Conservation (phyloP, 176 grass and related monocot genomes). For the Eremochloa ophiuroides region DNA sequence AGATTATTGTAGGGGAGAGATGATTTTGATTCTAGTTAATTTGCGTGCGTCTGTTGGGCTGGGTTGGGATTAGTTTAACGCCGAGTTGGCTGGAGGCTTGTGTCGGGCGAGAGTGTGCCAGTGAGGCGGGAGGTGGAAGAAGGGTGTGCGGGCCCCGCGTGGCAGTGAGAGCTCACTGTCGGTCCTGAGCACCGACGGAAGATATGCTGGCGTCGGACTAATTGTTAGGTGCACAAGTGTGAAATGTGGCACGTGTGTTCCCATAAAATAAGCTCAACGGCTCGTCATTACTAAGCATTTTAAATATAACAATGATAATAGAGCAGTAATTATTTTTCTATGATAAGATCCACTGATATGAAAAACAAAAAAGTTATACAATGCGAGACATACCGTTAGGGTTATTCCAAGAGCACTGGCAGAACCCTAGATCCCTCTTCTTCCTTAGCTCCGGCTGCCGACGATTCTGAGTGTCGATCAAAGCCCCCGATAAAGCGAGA, state of each 20-base stretch:
- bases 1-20: background rate
- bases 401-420: too few species aligned
- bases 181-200: constrained; percentile 16
- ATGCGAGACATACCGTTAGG: background rate
- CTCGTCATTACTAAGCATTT: background rate
- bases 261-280: background rate
- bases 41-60: background rate
- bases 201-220: background rate
- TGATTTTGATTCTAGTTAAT: background rate
- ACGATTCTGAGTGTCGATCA: too few species aligned
- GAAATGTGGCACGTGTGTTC: constrained; percentile 11
- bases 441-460: too few species aligned
- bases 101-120: background rate
- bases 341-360: background rate
- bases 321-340: background rate
- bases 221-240: constrained; percentile 13
- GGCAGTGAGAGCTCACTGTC: background rate
- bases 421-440: too few species aligned
- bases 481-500: too few species aligned
- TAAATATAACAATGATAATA: background rate
- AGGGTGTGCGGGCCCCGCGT: constrained; percentile 19
- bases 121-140: constrained; percentile 36
- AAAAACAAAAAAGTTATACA: background rate
- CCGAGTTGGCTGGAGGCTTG: background rate
- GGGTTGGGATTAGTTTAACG: background rate